A percentile compares a stretch with the other conserved stretches of the same genome.
These are phyloP conservation scores for Rhytidiadelphus loreus DNA, from an alignment of 225 moss, liverwort and hornwort species.

Conservation along the genomic window DNA sequence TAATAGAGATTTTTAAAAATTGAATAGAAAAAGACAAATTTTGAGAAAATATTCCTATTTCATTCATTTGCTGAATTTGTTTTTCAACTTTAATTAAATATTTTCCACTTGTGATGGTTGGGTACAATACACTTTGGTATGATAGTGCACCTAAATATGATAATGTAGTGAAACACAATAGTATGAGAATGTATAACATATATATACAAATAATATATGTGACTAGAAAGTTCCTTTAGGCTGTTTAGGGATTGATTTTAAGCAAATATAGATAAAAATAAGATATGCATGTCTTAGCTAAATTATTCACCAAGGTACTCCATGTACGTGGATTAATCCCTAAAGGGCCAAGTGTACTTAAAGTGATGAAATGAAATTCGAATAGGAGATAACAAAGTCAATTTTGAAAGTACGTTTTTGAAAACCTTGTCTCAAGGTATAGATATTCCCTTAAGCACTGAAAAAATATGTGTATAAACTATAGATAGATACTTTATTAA, in stretches of 20 bases:
- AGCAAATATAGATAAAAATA: not conserved
- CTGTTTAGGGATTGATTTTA: not conserved
- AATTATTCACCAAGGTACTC: not conserved
- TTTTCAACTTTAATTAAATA: not conserved
- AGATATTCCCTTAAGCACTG: too few species aligned
- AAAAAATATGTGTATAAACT: too few species aligned
- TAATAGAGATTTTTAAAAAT: too few species aligned
- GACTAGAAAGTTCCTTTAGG: not conserved
- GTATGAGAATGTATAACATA: not conserved
- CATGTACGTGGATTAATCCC: too few species aligned
- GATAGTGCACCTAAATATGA: rapidly evolving
- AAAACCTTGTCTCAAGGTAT: not conserved
- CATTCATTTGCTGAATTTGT: rapidly evolving
- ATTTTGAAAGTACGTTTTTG: not conserved
- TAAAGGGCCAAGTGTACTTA: not conserved
- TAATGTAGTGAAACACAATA: not conserved
- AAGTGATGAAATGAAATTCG: not conserved
- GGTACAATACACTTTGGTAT: rapidly evolving
- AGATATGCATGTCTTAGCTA: not conserved
- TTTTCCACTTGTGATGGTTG: rapidly evolving
- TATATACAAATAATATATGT: not conserved
- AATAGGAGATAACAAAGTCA: not conserved
- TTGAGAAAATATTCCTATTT: not conserved
- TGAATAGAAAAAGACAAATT: too few species aligned
- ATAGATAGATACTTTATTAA: too few species aligned